Evolutionary conservation across 352 stramenopile genomes (phyloP).

Genomic region (Phytophthora hybrid): DNA sequence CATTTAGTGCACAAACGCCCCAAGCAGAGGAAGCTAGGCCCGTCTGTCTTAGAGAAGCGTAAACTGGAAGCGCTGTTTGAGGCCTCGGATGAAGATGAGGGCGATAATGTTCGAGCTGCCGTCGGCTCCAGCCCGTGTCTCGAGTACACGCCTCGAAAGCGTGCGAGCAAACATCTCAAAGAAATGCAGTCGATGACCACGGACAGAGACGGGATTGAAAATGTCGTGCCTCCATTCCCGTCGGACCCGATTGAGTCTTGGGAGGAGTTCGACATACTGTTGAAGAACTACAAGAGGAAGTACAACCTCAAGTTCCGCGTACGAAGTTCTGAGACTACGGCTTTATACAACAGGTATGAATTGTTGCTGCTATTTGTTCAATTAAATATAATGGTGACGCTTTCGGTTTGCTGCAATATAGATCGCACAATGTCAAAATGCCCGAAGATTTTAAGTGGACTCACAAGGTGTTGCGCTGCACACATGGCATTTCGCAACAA

Average conservation of each 20-base stretch:
- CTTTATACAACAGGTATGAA: neutral
- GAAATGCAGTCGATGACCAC: neutral
- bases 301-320: neutral
- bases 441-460: slow-evolving; percentile 3
- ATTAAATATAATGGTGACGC: too few species aligned
- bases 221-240: neutral
- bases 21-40: neutral
- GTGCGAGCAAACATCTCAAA: neutral
- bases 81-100: neutral
- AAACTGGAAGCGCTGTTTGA: neutral
- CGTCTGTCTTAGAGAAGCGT: neutral
- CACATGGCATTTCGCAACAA: slow-evolving; percentile 14
- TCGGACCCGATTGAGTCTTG: neutral
- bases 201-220: neutral
- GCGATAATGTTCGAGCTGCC: neutral
- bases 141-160: neutral
- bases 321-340: neutral
- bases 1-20: neutral
- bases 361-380: neutral
- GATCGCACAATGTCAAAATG: neutral
- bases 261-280: neutral
- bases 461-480: slow-evolving; percentile 17
- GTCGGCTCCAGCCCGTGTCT: neutral
- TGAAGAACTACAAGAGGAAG: neutral
- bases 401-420: neutral